Evolutionary conservation across 2,329 filamentous ascomycete species (phyloP).

Genomic region (Coniochaeta hoffmannii): DNA sequence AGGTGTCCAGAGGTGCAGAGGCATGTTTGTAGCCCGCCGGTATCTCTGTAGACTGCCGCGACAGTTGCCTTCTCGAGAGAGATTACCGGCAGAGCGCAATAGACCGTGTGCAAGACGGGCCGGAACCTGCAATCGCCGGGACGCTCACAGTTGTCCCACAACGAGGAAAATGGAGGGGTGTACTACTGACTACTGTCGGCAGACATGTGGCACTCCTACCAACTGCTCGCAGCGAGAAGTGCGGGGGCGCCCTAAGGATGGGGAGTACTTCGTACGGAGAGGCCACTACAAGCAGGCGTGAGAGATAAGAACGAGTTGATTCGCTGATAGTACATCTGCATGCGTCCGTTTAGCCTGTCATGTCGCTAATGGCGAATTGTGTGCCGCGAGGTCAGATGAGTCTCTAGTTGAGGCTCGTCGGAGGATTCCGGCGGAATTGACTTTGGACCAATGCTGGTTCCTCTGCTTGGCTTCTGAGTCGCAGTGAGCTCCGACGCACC

Average conservation of each 20-base stretch:
- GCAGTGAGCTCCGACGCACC: no score
- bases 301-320: neutral
- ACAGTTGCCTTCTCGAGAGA: neutral
- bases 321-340: neutral
- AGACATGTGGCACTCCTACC: constrained; percentile 1
- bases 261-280: no score
- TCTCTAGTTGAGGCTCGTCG: neutral
- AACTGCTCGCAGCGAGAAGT: neutral
- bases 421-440: neutral
- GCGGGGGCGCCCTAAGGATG: neutral
- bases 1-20: neutral
- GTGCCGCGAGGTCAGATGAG: neutral
- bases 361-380: neutral
- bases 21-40: neutral
- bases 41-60: neutral
- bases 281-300: neutral
- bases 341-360: neutral
- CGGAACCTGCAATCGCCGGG: neutral
- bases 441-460: neutral
- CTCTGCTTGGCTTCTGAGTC: no score
- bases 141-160: no score
- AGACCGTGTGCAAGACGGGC: neutral
- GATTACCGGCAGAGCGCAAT: neutral
- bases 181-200: no score
- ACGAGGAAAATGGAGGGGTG: no score